Evolutionary conservation across 768 basidiomycete genomes (phyloP).

Genomic region (Mrakia frigida): DNA sequence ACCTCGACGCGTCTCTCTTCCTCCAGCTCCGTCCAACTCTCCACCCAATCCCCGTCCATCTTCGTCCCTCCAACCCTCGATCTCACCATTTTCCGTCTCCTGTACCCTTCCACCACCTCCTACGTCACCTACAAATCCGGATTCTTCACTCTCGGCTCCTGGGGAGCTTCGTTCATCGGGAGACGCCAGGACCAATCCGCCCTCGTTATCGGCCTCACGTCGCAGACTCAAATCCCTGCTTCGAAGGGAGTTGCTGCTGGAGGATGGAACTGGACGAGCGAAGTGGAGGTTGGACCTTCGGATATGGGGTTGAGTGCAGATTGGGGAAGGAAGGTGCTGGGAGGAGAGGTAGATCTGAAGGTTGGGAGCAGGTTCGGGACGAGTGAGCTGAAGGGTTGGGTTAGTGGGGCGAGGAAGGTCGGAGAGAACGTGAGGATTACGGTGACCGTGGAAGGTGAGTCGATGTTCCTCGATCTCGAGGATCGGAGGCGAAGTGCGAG

Average conservation of each 20-base stretch:
- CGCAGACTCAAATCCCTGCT: not conserved
- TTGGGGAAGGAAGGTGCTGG: constrained; percentile 17
- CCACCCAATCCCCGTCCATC: constrained; percentile 40
- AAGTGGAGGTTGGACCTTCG: constrained; percentile 19
- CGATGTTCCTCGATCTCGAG: not conserved
- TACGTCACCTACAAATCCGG: constrained; percentile 39
- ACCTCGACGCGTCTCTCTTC: not conserved
- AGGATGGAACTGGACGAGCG: constrained; percentile 26
- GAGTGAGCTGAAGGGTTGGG: constrained; percentile 15
- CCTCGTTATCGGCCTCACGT: constrained; percentile 35
- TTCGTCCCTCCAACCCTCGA: constrained; percentile 42
- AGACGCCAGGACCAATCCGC: constrained; percentile 30
- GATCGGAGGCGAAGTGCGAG: no score
- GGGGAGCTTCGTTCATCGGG: constrained; percentile 2
- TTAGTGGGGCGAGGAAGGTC: constrained; percentile 24
- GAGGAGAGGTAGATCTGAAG: constrained; percentile 23
- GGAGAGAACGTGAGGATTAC: constrained; percentile 14
- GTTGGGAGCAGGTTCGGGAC: constrained; percentile 6
- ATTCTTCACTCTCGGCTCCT: constrained; percentile 10
- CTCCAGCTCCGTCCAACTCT: constrained; percentile 31
- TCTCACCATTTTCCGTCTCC: constrained; percentile 41
- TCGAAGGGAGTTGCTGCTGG: not conserved
- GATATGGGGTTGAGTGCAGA: constrained; percentile 14
- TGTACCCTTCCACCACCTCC: constrained; percentile 43
- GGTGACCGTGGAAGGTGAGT: constrained; percentile 22